Base-by-base conservation (phyloP, 805 yeast species). In the Candida anglica region DNA sequence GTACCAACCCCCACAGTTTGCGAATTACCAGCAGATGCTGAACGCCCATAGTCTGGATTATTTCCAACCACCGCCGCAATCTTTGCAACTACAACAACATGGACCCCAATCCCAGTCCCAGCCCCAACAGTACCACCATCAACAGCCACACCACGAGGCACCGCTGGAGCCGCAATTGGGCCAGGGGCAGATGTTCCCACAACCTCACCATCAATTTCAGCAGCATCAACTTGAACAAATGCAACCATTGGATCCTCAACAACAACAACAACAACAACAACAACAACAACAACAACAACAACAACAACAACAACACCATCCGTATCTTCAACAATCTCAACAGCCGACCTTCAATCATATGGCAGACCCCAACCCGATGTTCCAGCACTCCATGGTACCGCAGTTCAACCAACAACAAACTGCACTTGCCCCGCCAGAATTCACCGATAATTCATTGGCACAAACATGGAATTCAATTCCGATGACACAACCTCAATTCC, bases 221-320 rank as follows among this genome's bases (percentile, higher is more conserved):
- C 36, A 36, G 34, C 36, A 29, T 22, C 29, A n/a, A 29, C 33
- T n/a, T 13, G 28, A 15, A 15, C 38, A 23, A 33, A 28, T 16
- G 23, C 28, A 16, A 17, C 39, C 15, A 16, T 14, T 28, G 6
- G 27, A 10, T 29, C 27, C 27, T 14, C 20, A 33, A 17, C 30
- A 15, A 14, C 30, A 15, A 28, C 30, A 10, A 30, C 35, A 23
- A 31, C 44, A 38, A 25, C 36, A 19, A 22, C 32, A 14, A 13
- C 39, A 33, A 22, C 41, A 20, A 26, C 39, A 35, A 27, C 46
- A 37, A 23, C 39, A 30, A 25, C 37, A 15, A 21, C 41, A 15
- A 10, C 34, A 21, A 15, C 36, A 34, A 17, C 37, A 27, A 15
- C 43, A 40, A 19, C 36, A 19, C 2, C 20, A 4, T 32, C 15